Base-by-base conservation (phyloP, 495 filamentous ascomycete genomes). In the Aspergillus indologenus region DNA sequence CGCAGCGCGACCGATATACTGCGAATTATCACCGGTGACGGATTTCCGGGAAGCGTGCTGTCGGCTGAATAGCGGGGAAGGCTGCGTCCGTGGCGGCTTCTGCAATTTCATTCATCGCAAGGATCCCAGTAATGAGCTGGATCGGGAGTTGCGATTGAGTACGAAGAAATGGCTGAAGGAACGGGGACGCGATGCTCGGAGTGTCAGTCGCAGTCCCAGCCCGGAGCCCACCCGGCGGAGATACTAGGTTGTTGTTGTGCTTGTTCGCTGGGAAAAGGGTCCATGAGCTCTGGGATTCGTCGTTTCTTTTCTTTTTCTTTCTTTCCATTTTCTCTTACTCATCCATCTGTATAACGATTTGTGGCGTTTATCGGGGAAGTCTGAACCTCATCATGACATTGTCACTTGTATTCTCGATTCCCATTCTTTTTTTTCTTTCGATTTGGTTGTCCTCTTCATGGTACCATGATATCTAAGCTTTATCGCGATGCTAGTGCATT, bases 91-190 rank as follows among this genome's bases (percentile, higher is more conserved):
- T 57, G 95, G 92, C 44, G 94, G 94, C 2, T 98, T 98, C 78
- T 98, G 94, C 81, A 98, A 98, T 70, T 98, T 98, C 74, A 98
- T 98, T 57, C 94, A 98, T 67, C 84, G 94, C 56, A 98, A 98
- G 80, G 92, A 98, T 70, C 93, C 94, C 5, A 83, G 82, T 62
- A 77, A 86, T 21, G 94, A 96, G 73, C 75, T 98, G 57, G 95
- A 98, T 22, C 76, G 90, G 45, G 95, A 98, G 66, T 71, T 98
- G 64, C 85, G 90, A 60, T 79, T 97, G 26, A 81, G 82, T 51
- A 96, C 91, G 63, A 95, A 95, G 85, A 98, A 98, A 83, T 98
- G 93, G 95, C 74, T 97, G 68, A 88, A 89, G 80, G 82, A 83
- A 71, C 81, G 92, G 31, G 90, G 92, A 23, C 82, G 92, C 57